phyloP scores from a whole-genome alignment of 1,284 basidiomycete species.

The Wallemia mellicola region DNA sequence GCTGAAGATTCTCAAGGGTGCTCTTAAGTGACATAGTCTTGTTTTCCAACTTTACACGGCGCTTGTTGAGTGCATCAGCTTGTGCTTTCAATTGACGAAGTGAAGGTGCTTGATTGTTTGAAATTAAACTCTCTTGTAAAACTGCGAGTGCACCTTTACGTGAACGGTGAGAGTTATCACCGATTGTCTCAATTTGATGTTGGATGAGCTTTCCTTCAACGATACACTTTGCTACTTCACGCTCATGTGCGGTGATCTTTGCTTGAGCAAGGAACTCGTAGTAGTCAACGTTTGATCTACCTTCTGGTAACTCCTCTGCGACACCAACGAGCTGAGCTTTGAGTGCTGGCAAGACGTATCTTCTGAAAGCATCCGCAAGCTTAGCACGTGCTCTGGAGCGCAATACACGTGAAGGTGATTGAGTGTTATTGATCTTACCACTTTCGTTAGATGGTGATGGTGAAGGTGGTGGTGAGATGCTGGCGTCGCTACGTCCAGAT shows the following conservation, averaged over 20 bases:
- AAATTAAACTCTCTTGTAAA: neutral
- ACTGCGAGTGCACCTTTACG: neutral
- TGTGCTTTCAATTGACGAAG: neutral
- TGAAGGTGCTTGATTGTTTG: neutral
- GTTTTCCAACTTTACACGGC: neutral
- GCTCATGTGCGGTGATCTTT: neutral
- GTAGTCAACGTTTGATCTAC: neutral
- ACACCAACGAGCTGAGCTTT: neutral
- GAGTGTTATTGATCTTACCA: slow-evolving; percentile 15
- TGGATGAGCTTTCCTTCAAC: neutral
- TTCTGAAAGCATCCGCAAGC: slow-evolving; percentile 41
- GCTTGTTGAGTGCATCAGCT: neutral
- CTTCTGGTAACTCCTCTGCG: neutral
- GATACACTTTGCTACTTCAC: neutral
- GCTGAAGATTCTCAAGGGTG: neutral
- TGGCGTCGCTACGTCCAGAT: neutral
- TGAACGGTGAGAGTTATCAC: neutral
- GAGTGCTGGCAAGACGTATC: slow-evolving; percentile 24
- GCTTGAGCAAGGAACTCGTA: neutral
- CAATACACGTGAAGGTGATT: slow-evolving; percentile 23
- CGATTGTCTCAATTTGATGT: neutral
- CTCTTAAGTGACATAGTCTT: neutral
- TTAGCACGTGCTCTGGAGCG: slow-evolving; percentile 37
- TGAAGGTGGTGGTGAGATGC: neutral
- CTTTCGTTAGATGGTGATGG: neutral